Percentiles rank a stretch among this genome's conserved stretches.
phyloP scores from a whole-genome alignment of 2,329 filamentous ascomycete species.

The Phoma sp. region DNA sequence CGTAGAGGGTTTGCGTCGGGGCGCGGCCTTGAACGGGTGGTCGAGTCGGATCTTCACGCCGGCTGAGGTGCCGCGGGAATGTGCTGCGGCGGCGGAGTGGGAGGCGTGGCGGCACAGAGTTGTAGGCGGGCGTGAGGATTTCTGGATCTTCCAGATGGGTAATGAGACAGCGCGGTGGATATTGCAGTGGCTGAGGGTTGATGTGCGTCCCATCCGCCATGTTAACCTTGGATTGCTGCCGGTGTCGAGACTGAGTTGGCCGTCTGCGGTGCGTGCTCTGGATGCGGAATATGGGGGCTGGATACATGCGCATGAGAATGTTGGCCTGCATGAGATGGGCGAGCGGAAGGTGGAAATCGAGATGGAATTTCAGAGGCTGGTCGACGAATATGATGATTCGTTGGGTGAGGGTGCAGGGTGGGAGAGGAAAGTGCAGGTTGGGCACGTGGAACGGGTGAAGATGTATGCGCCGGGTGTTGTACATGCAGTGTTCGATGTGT shows the following conservation, averaged over 20 bases:
- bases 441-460: slow-evolving; percentile 60
- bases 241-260: slow-evolving; percentile 58
- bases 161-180: slow-evolving; percentile 44
- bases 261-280: slow-evolving; percentile 56
- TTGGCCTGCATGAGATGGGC: slow-evolving; percentile 48
- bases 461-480: slow-evolving; percentile 67
- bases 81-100: background rate
- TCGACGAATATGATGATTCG: slow-evolving; percentile 39
- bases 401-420: background rate
- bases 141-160: slow-evolving; percentile 51
- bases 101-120: background rate
- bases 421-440: slow-evolving; percentile 49
- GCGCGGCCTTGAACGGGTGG: slow-evolving; percentile 52
- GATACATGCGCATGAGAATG: slow-evolving; percentile 68
- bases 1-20: slow-evolving; percentile 53
- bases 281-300: slow-evolving; percentile 58
- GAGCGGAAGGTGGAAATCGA: slow-evolving; percentile 46
- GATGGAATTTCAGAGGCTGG: slow-evolving; percentile 45
- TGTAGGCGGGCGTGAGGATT: slow-evolving; percentile 5
- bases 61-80: background rate
- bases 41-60: background rate
- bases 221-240: slow-evolving; percentile 66
- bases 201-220: slow-evolving; percentile 56
- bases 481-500: slow-evolving; percentile 67
- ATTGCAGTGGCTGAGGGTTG: background rate